Evolutionary conservation across 495 filamentous ascomycete genomes (phyloP), one percentile per base, ranked within the genome.

Genomic region (Hypoxylon perforatum): DNA sequence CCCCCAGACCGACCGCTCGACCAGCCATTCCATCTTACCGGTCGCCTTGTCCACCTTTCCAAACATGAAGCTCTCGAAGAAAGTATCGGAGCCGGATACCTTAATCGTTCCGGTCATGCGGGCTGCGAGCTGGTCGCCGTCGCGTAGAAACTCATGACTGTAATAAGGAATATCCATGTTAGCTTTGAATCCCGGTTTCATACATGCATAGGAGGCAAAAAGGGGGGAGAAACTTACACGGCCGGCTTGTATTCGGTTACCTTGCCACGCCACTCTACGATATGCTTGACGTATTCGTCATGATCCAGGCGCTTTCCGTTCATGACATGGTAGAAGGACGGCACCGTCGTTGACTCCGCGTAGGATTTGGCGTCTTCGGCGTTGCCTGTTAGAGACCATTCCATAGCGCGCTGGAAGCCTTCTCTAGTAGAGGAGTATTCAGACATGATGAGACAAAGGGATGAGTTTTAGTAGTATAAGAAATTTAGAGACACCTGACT

Each of bases 31-130:
- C 57, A 73, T 58, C 52, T 67, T 67, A 30, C 62, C 66, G 23
- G 46, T 70, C 17, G 30, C 57, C 36, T 67, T 56, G 21, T 73
- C 67, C 19, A 70, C 44, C 58, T 67, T 61, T n/a, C 17, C 70
- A 22, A 73, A 73, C 57, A 73, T 66, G 57, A 66, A 73, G 53
- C 70, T 73, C 67, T 73, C 70, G 35, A 73, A 73, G 5, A 23
- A 4, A 0, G 67, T 69, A 30, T 53, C 61, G 3, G 25, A 22
- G 10, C 66, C 69, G 17, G 57, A 48, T 5, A 66, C 56, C 51
- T 72, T 72, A 44, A 72, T 69, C 25, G 56, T 65, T 12, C 69
- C 66, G 3, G 61, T 65, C 49, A 72, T 62, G 38, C 51, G 65
- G 3, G 55, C 65, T 4, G 69, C 61, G 3, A 63, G 22, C 47